phyloP scores from a whole-genome alignment of 441 rosid genomes.

The Erodium moschatum region DNA sequence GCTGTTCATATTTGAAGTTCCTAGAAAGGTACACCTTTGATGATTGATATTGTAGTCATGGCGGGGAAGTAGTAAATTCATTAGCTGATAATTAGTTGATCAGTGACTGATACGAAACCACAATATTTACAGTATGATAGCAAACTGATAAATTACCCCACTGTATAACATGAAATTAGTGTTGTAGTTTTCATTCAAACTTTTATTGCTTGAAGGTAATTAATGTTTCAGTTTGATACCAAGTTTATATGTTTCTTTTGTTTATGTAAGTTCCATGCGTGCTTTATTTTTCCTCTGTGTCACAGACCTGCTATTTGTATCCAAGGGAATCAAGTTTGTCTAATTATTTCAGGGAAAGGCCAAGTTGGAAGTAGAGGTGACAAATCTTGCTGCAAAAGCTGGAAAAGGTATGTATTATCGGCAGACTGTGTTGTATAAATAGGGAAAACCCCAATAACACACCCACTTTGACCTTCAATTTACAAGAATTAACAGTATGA shows the following conservation, averaged over 20 bases:
- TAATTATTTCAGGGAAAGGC: slow-evolving; percentile 7
- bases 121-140: neutral
- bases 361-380: slow-evolving; percentile 11
- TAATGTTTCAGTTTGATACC: neutral
- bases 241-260: neutral
- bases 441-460: no score
- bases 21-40: slow-evolving; percentile 47
- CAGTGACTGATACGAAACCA: neutral
- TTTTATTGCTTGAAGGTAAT: neutral
- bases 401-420: slow-evolving; percentile 11
- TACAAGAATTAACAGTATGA: no score
- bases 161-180: neutral
- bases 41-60: neutral
- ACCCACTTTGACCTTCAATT: no score
- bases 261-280: neutral
- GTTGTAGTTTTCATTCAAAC: neutral
- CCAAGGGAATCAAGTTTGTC: neutral
- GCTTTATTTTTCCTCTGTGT: neutral
- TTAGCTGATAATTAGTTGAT: neutral
- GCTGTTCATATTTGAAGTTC: slow-evolving; percentile 91
- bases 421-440: neutral
- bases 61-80: neutral
- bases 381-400: slow-evolving; percentile 9
- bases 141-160: neutral
- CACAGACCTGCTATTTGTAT: neutral